Evolutionary conservation across 2,329 filamentous ascomycete species (phyloP), one percentile per base, ranked within the genome.

Genomic region (Rhinocladiella mackenziei): DNA sequence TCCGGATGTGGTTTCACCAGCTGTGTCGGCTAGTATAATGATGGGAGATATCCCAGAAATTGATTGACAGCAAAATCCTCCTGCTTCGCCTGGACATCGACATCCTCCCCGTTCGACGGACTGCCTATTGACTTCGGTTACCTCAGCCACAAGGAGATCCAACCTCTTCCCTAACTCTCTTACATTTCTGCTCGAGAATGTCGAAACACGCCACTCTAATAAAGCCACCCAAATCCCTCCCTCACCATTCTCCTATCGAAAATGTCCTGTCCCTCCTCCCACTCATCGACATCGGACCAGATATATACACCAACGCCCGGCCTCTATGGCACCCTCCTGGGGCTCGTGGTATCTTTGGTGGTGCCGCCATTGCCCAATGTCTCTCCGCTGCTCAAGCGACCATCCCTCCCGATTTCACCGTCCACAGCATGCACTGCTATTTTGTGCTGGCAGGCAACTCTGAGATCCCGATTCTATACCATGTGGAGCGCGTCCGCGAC

Each of bases 381-480:
- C 82, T 96, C 18, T 78, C 85, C 33, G 88, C 92, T 2, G 92
- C 88, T 17, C 89, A 95, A 65, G 80, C 81, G 61, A 98, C 92
- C 6, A 86, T 98, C 2, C 83, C 84, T 0, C 54, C 64, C 25
- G 75, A 86, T 62, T 96, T 95, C 67, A 78, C 82, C 48, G 81
- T 92, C 37, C 92, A 98, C 73, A 91, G 84, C 62, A 96, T 94
- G 85, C 92, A 98, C 76, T 97, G 92, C 77, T 98, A 97, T 73
- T 98, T 98, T 66, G 82, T 98, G 23, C 81, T 97, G 2, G 89
- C 91, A 3, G 92, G 92, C 19, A 86, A 91, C 60, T 76, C 80
- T 9, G 80, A 84, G 48, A 83, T 92, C 13, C 91, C 92, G 22
- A 85, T 97, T 55, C 76, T 96, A 51, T 97, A 95, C 71, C 87